Conservation (phyloP, 225 moss, liverwort and hornwort genomes). For the Marchantia paleacea region DNA sequence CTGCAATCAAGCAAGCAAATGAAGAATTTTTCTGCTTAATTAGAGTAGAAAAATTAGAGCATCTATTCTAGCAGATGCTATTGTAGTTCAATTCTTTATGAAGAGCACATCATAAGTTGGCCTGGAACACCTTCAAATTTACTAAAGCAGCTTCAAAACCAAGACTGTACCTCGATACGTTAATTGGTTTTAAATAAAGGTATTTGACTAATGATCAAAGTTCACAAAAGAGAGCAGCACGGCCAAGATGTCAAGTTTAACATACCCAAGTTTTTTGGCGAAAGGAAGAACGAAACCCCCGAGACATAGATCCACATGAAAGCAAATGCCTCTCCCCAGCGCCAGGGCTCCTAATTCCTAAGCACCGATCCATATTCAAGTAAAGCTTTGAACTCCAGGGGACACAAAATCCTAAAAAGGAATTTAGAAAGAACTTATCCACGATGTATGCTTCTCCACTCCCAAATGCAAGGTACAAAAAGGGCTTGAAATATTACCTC, state of each 20-base stretch:
- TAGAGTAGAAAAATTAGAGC: too few species aligned
- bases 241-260: not conserved
- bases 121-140: too few species aligned
- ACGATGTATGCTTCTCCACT: not conserved
- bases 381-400: not conserved
- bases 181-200: not conserved
- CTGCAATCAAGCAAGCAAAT: too few species aligned
- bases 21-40: too few species aligned
- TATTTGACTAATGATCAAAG: not conserved
- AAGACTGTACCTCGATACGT: not conserved
- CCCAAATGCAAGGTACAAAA: not conserved
- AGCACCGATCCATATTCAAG: not conserved
- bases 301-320: constrained; percentile 94
- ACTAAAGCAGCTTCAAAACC: not conserved
- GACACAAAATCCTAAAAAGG: too few species aligned
- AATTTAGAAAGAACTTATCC: not conserved
- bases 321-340: constrained; percentile 59
- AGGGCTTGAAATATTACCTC: constrained; percentile 46
- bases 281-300: constrained; percentile 96
- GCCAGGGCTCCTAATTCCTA: constrained; percentile 83
- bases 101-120: too few species aligned
- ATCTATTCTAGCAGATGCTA: too few species aligned
- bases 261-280: constrained; percentile 91
- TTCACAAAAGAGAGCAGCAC: not conserved
- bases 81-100: too few species aligned